Base-by-base conservation (phyloP, 257 asterid genomes). In the Penstemon davidsonii region DNA sequence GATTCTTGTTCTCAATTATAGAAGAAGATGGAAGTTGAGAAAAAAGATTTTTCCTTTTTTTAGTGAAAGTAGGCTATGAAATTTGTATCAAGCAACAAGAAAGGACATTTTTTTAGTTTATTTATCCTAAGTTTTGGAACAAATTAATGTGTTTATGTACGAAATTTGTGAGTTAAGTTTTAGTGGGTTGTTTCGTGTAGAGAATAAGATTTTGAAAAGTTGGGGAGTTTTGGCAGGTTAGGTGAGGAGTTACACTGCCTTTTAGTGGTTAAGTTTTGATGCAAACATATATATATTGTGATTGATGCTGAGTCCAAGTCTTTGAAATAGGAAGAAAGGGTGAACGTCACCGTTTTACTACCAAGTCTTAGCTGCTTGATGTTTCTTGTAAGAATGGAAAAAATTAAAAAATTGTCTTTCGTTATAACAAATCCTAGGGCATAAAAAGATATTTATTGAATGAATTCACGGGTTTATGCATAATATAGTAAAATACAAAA, bases 231-330 rank as follows among this genome's bases (percentile, higher is more conserved):
- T 78, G 76, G 72, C 77, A 76, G 79, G 78, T 81, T 90, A 81
- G 97, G 94, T 90, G 73, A 86, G 88, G 68, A 81, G 96, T 90
- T 86, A 91, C 74, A 80, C 88, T 86, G 88, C 74, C 76, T 82
- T 70, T 75, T 74, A 40, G 71, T 25, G 39, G 62, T 69, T 61
- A 60, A 25, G 19, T 66, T 60, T 6, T 67, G 49, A 38, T n/a
- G 44, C 55, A 37, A 33, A 18, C n/a, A 43, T 68, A 58, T 8
- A 12, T 6, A 43, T 67, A 37, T 8, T 55, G 49, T 67, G 62
- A 33, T 6, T 6, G 44, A 15, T 39, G 50, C 50, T 13, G 36
- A 36, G 71, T 62, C 52, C 12, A 15, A 53, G 69, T 13, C 37
- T 39, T n/a, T 13, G 15, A 11, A 43, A 54, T 4, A 15, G 33